Conservation (phyloP, 345 rosid species). For the Viola odorata region DNA sequence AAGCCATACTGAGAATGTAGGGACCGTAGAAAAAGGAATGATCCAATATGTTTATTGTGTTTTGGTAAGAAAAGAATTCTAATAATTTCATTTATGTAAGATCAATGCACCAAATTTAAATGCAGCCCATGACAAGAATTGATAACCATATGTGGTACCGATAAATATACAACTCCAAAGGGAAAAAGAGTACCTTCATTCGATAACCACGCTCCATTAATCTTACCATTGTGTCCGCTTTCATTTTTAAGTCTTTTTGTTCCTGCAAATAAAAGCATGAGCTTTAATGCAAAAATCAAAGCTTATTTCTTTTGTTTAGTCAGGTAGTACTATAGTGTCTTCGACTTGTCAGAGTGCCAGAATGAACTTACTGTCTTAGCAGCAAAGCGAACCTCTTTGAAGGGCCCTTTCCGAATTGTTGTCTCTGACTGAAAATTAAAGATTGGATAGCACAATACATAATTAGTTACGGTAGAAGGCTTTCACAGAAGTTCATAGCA, state of each 20-base stretch:
- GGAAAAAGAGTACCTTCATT: conserved; percentile 58
- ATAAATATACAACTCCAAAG: not conserved
- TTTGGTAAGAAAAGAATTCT: too few species aligned
- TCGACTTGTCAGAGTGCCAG: too few species aligned
- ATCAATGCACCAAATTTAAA: not conserved
- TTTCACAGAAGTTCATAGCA: not conserved
- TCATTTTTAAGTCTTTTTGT: conserved; percentile 62
- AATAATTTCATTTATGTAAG: too few species aligned
- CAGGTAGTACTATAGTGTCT: too few species aligned
- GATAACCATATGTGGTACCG: not conserved
- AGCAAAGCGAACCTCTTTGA: conserved; percentile 74
- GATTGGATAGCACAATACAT: not conserved
- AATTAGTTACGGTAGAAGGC: not conserved
- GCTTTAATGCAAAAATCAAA: conserved; percentile 2
- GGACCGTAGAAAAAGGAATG: too few species aligned
- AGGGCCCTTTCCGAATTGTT: conserved; percentile 31
- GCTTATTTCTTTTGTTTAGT: not conserved
- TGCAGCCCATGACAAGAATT: too few species aligned
- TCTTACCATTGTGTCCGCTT: conserved; percentile 57
- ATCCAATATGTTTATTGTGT: too few species aligned
- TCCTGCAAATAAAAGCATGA: conserved; percentile 46
- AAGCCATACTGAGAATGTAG: too few species aligned
- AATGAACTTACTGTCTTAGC: conserved; percentile 62
- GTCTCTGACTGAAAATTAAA: conserved; percentile 33
- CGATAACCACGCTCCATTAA: conserved; percentile 79